Conservation (phyloP, 169 alveolate genomes). For the Toxoplasma gondii region DNA sequence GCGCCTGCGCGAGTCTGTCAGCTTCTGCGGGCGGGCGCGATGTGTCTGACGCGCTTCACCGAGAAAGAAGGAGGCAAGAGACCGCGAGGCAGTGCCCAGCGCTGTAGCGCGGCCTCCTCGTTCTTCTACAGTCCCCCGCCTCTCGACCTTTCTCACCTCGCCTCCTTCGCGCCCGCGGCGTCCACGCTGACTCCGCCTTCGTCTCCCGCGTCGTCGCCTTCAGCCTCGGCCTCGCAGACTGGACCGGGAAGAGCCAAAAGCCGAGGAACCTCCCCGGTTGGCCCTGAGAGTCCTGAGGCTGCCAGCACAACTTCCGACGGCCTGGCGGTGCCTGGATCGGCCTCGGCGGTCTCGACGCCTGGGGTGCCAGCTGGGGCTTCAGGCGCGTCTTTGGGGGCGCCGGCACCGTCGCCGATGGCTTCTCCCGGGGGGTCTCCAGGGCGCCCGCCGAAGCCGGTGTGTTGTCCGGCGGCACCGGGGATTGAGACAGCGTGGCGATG, state of each 20-base stretch:
- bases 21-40: background rate
- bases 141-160: background rate
- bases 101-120: background rate
- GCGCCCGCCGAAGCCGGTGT: slow-evolving; percentile 31
- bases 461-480: slow-evolving; percentile 57
- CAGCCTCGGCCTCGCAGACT: no score
- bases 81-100: background rate
- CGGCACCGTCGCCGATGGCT: background rate
- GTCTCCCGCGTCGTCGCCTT: no score
- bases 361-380: slow-evolving; percentile 15
- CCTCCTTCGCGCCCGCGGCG: background rate
- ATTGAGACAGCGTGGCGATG: slow-evolving; percentile 43
- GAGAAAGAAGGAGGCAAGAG: background rate
- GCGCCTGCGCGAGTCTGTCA: background rate
- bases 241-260: no score
- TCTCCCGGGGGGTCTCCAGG: slow-evolving; percentile 26
- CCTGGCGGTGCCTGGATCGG: no score
- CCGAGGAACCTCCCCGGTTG: no score
- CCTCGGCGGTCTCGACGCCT: background rate
- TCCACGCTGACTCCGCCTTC: background rate
- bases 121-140: slow-evolving; percentile 24
- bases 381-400: background rate
- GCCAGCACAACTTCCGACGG: no score
- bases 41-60: slow-evolving; percentile 31
- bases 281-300: background rate